Percentiles rank a stretch among this genome's conserved stretches.
phyloP scores from a whole-genome alignment of 2,329 filamentous ascomycete species.

The Alternaria arbusti region DNA sequence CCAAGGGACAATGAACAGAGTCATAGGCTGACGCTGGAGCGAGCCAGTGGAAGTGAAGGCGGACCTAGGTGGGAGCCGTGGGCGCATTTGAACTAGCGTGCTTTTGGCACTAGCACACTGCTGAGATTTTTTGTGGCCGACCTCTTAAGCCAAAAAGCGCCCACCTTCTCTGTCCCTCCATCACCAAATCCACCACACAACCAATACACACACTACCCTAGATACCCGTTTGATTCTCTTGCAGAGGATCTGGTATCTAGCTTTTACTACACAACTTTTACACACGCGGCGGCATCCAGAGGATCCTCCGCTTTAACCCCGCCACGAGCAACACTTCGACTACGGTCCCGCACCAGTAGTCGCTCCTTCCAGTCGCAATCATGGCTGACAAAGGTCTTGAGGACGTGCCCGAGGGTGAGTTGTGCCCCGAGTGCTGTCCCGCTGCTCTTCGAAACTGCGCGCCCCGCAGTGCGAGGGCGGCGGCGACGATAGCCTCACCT shows the following conservation, averaged over 20 bases:
- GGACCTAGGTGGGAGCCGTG: constrained; percentile 9
- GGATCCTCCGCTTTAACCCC: constrained; percentile 51
- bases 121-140: constrained; percentile 22
- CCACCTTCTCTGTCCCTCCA: constrained; percentile 35
- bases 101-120: constrained; percentile 19
- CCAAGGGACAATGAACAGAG: constrained; percentile 10
- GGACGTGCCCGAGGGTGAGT: constrained; percentile 94
- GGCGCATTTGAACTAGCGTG: constrained; percentile 12
- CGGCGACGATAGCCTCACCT: constrained; percentile 5
- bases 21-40: constrained; percentile 10
- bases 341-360: constrained; percentile 72
- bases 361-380: constrained; percentile 72
- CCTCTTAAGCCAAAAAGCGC: constrained; percentile 12
- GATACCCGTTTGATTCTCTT: constrained; percentile 54
- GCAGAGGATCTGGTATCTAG: constrained; percentile 58
- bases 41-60: constrained; percentile 16
- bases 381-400: constrained; percentile 99
- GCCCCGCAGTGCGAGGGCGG: constrained; percentile 18
- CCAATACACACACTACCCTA: constrained; percentile 42
- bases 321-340: constrained; percentile 46
- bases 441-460: constrained; percentile 8
- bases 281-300: constrained; percentile 49
- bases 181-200: constrained; percentile 34
- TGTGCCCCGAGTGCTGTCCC: constrained; percentile 2
- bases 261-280: constrained; percentile 39